phyloP scores from a whole-genome alignment of 2,329 filamentous ascomycete species.

The Calonectria multiphialidica region DNA sequence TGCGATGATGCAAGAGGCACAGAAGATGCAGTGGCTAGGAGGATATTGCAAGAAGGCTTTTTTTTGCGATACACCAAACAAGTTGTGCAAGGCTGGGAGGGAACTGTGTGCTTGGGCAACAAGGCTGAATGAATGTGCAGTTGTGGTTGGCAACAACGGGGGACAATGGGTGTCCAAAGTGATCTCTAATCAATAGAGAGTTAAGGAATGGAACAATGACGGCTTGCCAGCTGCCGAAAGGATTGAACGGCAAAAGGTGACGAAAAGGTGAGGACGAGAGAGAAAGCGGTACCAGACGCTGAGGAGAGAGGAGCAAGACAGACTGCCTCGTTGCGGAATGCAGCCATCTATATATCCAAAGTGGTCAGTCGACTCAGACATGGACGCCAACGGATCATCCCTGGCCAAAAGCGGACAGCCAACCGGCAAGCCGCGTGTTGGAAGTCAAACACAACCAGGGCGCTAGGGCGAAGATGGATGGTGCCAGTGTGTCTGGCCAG shows the following conservation, averaged over 20 bases:
- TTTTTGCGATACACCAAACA: conserved; percentile 8
- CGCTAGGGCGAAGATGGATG: background rate
- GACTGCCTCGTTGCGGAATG: conserved; percentile 41
- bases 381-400: background rate
- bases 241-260: conserved; percentile 46
- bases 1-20: conserved; percentile 3
- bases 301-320: conserved; percentile 27
- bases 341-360: conserved; percentile 38
- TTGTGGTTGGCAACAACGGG: conserved; percentile 22
- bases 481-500: background rate
- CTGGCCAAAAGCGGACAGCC: conserved; percentile 3
- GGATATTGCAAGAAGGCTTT: background rate
- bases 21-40: background rate
- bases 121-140: conserved; percentile 14
- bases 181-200: conserved; percentile 32
- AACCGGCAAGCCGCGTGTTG: conserved; percentile 7
- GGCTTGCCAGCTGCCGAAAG: conserved; percentile 47
- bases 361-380: background rate
- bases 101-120: conserved; percentile 8
- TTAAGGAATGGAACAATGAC: conserved; percentile 28
- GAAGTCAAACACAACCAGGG: background rate
- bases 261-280: conserved; percentile 22
- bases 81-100: background rate
- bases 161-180: conserved; percentile 1
- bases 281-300: conserved; percentile 38